phyloP scores from a whole-genome alignment of 2,329 filamentous ascomycete genomes.

The Emmonsiellopsis sp. region DNA sequence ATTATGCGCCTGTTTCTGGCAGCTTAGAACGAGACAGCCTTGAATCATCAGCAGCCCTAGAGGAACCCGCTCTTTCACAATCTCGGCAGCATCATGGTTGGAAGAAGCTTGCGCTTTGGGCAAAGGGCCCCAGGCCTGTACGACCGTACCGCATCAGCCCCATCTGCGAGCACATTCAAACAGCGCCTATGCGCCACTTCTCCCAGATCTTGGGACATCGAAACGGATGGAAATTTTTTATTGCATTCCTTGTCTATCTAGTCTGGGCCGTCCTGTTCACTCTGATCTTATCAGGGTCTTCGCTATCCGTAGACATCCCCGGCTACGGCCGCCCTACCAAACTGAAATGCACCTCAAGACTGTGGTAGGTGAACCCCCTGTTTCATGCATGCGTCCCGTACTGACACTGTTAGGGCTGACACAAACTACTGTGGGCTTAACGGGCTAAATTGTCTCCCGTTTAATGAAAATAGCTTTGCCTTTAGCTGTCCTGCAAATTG shows the following conservation, averaged over 20 bases:
- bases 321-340: slow-evolving; percentile 39
- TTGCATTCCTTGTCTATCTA: slow-evolving; percentile 36
- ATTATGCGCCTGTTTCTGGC: neutral
- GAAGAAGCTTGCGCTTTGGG: slow-evolving; percentile 24
- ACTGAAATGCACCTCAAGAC: slow-evolving; percentile 36
- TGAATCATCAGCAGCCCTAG: neutral
- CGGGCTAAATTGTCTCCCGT: slow-evolving; percentile 4
- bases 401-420: slow-evolving; percentile 3
- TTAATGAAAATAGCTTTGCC: slow-evolving; percentile 25
- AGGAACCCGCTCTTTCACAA: neutral
- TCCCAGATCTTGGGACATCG: slow-evolving; percentile 34
- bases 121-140: slow-evolving; percentile 41
- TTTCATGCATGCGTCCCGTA: neutral
- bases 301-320: slow-evolving; percentile 28
- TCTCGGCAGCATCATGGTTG: neutral
- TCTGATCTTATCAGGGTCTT: slow-evolving; percentile 36
- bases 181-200: slow-evolving; percentile 34
- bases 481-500: slow-evolving; percentile 54
- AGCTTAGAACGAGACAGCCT: neutral
- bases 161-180: slow-evolving; percentile 37
- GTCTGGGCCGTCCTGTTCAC: slow-evolving; percentile 40
- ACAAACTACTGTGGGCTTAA: slow-evolving; percentile 19
- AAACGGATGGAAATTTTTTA: slow-evolving; percentile 33
- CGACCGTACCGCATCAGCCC: slow-evolving; percentile 41
- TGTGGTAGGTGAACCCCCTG: slow-evolving; percentile 29